These are phyloP conservation scores for Leishmania gerbilli DNA, from an alignment of 208 protist species.

Conservation along the genomic window DNA sequence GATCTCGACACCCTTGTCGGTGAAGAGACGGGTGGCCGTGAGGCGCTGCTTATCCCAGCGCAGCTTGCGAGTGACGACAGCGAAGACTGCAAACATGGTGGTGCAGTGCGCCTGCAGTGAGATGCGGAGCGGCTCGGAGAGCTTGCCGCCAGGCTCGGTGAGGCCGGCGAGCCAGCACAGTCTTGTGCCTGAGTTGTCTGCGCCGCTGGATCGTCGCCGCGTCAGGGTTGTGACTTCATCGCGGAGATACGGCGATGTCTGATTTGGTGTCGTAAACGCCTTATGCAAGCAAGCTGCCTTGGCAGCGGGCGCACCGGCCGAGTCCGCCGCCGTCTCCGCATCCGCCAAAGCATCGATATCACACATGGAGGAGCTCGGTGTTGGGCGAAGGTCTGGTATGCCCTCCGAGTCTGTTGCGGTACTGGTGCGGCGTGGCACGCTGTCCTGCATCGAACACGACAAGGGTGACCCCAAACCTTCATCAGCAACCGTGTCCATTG, in stretches of 20 bases:
- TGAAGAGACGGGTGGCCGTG: constrained; percentile 66
- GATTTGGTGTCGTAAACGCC: constrained; percentile 5
- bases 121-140: constrained; percentile 22
- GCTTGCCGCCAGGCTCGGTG: not conserved
- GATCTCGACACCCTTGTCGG: constrained; percentile 59
- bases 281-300: not conserved
- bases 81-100: constrained; percentile 52
- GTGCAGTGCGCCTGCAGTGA: constrained; percentile 28
- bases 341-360: not conserved
- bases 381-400: constrained; percentile 13
- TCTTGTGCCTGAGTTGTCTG: constrained; percentile 3
- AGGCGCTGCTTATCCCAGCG: constrained; percentile 43
- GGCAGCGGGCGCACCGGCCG: not conserved
- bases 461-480: constrained; percentile 11
- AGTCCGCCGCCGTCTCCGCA: not conserved
- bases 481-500: not conserved
- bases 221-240: constrained; percentile 8
- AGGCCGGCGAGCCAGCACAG: constrained; percentile 31
- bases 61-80: constrained; percentile 46
- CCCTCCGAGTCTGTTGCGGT: not conserved
- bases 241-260: constrained; percentile 8
- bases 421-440: not conserved
- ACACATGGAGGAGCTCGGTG: constrained; percentile 2
- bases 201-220: not conserved
- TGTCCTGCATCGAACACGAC: not conserved